phyloP scores from a whole-genome alignment of 2,329 filamentous ascomycete species.

The Epichloe brachyelytri region DNA sequence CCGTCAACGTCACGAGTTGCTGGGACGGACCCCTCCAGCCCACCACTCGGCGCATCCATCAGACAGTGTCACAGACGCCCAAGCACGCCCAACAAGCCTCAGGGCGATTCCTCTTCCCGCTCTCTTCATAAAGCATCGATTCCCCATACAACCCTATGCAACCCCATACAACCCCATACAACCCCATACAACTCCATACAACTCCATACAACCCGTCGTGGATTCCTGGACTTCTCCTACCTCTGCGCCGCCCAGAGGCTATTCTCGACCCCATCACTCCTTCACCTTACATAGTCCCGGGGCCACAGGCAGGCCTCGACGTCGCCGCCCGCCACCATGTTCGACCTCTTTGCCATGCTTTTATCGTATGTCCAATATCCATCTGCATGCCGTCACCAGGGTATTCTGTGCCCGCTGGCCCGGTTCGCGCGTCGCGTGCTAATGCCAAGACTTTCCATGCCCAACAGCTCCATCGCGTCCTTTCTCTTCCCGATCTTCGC shows the following conservation, averaged over 20 bases:
- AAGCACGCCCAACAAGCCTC: too few relatives aligned
- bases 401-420: not conserved
- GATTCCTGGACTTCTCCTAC: not conserved
- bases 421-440: constrained; percentile 1
- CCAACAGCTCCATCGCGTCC: constrained; percentile 62
- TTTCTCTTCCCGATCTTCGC: constrained; percentile 93
- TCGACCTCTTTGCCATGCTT: constrained; percentile 64
- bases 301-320: constrained; percentile 12
- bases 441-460: not conserved
- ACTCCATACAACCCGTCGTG: too few relatives aligned
- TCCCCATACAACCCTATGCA: not conserved
- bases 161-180: not conserved
- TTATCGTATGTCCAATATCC: constrained; percentile 49
- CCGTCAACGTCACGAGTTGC: not conserved
- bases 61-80: too few relatives aligned
- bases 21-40: too few relatives aligned
- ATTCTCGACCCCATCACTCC: not conserved
- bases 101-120: too few relatives aligned
- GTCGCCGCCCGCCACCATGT: constrained; percentile 39
- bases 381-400: constrained; percentile 11
- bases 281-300: not conserved
- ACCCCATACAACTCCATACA: not conserved
- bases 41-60: too few relatives aligned
- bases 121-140: not conserved
- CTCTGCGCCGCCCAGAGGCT: not conserved